These are phyloP conservation scores for Kodamaea plutei DNA, from an alignment of 1,139 yeast genomes.

Conservation along the genomic window DNA sequence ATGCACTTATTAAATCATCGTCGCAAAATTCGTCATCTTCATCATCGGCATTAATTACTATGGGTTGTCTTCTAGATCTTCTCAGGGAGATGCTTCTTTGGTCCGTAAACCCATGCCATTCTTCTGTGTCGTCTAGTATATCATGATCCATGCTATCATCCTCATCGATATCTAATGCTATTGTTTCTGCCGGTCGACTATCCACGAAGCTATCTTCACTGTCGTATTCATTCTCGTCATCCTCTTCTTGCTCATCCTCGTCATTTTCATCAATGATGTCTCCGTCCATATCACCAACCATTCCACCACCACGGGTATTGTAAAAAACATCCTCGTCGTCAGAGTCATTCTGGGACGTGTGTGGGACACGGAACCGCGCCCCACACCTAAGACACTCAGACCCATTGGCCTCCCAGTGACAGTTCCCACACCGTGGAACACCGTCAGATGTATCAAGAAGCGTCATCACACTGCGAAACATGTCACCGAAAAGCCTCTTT, in stretches of 20 bases:
- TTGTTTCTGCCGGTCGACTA: conserved; percentile 15
- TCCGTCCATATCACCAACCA: conserved; percentile 14
- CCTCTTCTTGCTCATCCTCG: conserved; percentile 9
- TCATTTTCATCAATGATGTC: conserved; percentile 20
- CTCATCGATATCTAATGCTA: conserved; percentile 9
- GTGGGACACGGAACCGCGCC: conserved; percentile 31
- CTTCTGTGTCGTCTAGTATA: too few species aligned
- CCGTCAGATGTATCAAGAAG: conserved; percentile 67
- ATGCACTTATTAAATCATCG: conserved; percentile 15
- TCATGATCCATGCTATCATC: conserved; percentile 7
- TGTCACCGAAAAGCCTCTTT: conserved; percentile 42
- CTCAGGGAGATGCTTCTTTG: too few species aligned
- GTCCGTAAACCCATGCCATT: conserved; percentile 13
- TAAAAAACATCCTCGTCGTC: conserved; percentile 17
- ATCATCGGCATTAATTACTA: conserved; percentile 12
- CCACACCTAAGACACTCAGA: conserved; percentile 54
- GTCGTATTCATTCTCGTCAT: conserved; percentile 15
- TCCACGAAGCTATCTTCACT: conserved; percentile 24
- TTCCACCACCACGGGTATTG: conserved; percentile 19
- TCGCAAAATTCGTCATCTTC: conserved; percentile 12
- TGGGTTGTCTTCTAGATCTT: conserved; percentile 5
- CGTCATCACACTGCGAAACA: conserved; percentile 50
- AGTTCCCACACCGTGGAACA: conserved; percentile 71
- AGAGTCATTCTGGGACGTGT: conserved; percentile 15
- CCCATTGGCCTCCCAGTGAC: conserved; percentile 79